Base-by-base conservation (phyloP, 108 stramenopile genomes). In the Cyclotella sp. region DNA sequence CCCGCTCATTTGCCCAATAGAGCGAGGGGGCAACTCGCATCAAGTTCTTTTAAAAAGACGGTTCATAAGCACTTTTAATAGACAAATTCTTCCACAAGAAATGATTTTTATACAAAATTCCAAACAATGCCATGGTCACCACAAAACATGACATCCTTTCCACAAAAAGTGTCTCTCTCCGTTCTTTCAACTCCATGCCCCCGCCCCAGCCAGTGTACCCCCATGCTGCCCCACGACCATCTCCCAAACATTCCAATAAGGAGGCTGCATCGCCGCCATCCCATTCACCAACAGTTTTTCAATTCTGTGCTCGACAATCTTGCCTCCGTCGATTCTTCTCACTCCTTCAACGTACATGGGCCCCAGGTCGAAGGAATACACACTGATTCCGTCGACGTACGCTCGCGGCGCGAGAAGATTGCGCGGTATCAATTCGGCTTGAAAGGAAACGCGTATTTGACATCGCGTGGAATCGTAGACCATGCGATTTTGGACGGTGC, bases 251-350 rank as follows among this genome's bases (percentile, higher is more conserved):
- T 28, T 62, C 14, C 63, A 72, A 69, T 94, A 94, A 11, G 93
- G 93, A 16, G 90, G 90, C 43, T 72, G 63, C 53, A 90, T 63
- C 15, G 9, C 34, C 11, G 88, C 85, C 9, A 76, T 80, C 15
- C 90, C 81, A 68, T 94, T 94, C 75, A 94, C 86, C 52, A 90
- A 65, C 16, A 94, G 67, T 51, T 85, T 91, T 58, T 94, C 93
- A 69, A 94, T 81, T 42, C 81, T 80, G 64, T 94, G 93, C 43
- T 94, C 90, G 0, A 87, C 49, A 60, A 94, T 87, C 79, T 87
- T 88, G 3, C 93, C 93, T 13, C 86, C 80, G 0, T 66, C 70
- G 18, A 65, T 60, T 44, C 76, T 77, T 26, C 41, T 67, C 34
- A 44, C 39, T 15, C 70, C 64, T 8, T 78, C 55, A 0, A 29